Conservation (phyloP, 495 filamentous ascomycete genomes). For the Glonium stellatum region DNA sequence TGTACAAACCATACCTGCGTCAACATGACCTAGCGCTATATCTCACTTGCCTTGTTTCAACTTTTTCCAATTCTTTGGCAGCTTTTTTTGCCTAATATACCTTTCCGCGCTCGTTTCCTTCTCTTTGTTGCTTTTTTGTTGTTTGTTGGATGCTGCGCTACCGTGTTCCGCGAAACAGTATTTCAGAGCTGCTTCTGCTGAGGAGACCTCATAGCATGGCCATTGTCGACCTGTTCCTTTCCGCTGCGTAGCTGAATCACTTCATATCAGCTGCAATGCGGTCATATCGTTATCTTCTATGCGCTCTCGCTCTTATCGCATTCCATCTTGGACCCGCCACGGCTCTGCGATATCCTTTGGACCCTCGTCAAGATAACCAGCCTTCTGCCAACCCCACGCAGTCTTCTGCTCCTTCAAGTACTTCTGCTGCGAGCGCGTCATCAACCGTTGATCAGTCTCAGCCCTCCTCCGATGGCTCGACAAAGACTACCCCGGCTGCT, state of each 20-base stretch:
- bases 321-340: conserved; percentile 6
- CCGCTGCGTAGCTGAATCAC: conserved; percentile 1
- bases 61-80: neutral
- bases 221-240: neutral
- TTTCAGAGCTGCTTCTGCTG: neutral
- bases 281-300: conserved; percentile 12
- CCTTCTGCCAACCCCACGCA: conserved; percentile 5
- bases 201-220: conserved; percentile 10
- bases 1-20: neutral
- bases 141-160: neutral
- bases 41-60: neutral
- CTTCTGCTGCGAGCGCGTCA: neutral
- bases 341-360: conserved; percentile 7
- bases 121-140: neutral
- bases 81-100: neutral
- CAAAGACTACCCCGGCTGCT: conserved; percentile 6
- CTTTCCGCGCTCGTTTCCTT: neutral
- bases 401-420: conserved; percentile 3
- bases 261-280: conserved; percentile 12
- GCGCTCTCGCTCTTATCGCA: conserved; percentile 11
- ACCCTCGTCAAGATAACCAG: conserved; percentile 14
- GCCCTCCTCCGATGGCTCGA: conserved; percentile 4
- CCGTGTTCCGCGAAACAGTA: neutral
- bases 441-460: neutral
- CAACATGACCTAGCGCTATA: neutral